A percentile compares a stretch with the other conserved stretches of the same genome.
phyloP scores from a whole-genome alignment of 305 asterid species.

The Fraxinus floribunda region DNA sequence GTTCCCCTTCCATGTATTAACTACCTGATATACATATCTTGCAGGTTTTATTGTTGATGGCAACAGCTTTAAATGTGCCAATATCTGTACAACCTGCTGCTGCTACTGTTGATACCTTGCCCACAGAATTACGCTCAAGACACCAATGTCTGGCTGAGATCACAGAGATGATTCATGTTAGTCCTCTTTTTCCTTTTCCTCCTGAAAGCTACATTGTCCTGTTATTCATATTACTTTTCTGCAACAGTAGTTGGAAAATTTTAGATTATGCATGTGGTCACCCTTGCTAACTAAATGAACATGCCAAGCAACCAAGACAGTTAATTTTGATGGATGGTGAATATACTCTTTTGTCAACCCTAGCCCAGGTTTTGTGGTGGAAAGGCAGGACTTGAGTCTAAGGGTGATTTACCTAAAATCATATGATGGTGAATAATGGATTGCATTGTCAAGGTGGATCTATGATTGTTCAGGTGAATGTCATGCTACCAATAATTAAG shows the following conservation, averaged over 20 bases:
- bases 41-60: constrained; percentile 93
- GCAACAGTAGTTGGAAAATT: not conserved
- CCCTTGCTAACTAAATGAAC: not conserved
- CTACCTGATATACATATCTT: constrained; percentile 17
- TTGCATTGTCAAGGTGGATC: not conserved
- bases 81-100: constrained; percentile 44
- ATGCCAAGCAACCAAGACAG: not conserved
- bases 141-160: constrained; percentile 91
- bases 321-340: not conserved
- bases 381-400: not conserved
- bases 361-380: not conserved
- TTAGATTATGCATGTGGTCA: not conserved
- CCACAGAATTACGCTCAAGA: constrained; percentile 71
- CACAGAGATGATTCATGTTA: constrained; percentile 97
- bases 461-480: constrained; percentile 2
- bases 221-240: not conserved
- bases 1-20: not conserved
- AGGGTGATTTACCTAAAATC: not conserved
- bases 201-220: not conserved
- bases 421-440: not conserved
- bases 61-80: constrained; percentile 78
- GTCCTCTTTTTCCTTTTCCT: constrained; percentile 28
- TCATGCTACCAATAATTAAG: not conserved
- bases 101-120: constrained; percentile 37
- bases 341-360: not conserved